Percentiles rank a stretch among this genome's conserved stretches.
Evolutionary conservation across 2,329 filamentous ascomycete species (phyloP).

Genomic region (Xylariaceae sp.): DNA sequence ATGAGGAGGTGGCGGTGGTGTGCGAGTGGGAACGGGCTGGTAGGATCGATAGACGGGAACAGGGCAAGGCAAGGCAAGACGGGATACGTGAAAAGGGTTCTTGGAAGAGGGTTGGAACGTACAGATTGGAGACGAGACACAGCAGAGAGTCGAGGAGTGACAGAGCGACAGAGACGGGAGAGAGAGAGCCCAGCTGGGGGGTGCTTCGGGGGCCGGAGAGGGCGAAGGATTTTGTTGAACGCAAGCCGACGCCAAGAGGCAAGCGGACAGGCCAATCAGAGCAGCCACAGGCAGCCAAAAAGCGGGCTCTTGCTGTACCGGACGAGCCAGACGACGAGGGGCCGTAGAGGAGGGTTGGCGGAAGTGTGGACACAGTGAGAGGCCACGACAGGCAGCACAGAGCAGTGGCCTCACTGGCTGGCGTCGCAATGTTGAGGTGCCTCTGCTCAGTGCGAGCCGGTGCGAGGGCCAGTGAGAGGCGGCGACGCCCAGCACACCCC

Average conservation of each 20-base stretch:
- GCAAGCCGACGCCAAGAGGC: neutral
- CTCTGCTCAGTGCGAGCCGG: no score
- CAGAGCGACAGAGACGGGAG: no score
- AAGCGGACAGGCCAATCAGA: no score
- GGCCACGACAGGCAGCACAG: no score
- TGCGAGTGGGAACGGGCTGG: conserved; percentile 8
- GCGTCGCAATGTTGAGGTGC: no score
- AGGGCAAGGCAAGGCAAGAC: conserved; percentile 15
- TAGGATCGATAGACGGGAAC: conserved; percentile 22
- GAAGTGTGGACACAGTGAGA: neutral
- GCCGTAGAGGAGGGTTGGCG: neutral
- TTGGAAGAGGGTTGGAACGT: no score
- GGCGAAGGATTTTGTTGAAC: conserved; percentile 24
- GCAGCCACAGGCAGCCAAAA: no score
- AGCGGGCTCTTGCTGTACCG: no score
- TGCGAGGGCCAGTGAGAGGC: neutral
- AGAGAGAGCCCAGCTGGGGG: conserved; percentile 8
- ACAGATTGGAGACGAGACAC: no score
- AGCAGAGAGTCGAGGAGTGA: neutral
- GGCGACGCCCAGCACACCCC: neutral
- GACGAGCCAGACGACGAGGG: neutral
- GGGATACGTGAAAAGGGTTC: no score
- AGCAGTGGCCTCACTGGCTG: no score
- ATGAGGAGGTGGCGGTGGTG: neutral
- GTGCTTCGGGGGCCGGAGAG: conserved; percentile 17